A percentile compares a stretch with the other conserved stretches of the same genome.
phyloP scores from a whole-genome alignment of 495 filamentous ascomycete species.

The Penicillium paxilli region DNA sequence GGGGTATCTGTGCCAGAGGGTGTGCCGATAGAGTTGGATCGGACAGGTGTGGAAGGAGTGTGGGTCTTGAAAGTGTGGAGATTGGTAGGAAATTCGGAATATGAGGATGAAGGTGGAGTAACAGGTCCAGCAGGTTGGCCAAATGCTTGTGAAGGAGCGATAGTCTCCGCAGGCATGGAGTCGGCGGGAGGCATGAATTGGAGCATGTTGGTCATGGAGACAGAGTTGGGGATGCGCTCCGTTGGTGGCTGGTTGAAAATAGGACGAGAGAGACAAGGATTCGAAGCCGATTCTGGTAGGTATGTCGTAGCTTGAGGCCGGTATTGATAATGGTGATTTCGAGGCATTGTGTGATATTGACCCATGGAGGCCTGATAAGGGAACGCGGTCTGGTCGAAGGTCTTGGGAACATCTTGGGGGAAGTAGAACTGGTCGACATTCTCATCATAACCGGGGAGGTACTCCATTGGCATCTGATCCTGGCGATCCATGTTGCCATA shows the following conservation, averaged over 20 bases:
- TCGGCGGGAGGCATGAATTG: conserved; percentile 42
- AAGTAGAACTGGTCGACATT: conserved; percentile 47
- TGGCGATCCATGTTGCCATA: conserved; percentile 38
- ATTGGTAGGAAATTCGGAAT: conserved; percentile 41
- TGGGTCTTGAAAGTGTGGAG: conserved; percentile 40
- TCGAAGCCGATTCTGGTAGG: conserved; percentile 43
- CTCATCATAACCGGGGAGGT: conserved; percentile 45
- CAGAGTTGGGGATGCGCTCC: conserved; percentile 40
- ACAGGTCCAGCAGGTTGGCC: conserved; percentile 25
- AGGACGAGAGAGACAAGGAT: conserved; percentile 44
- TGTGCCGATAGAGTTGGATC: conserved; percentile 42
- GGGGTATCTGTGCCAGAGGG: conserved; percentile 41
- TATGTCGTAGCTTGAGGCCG: conserved; percentile 36
- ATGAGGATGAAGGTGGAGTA: conserved; percentile 42
- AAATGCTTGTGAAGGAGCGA: conserved; percentile 38
- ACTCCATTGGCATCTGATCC: conserved; percentile 43
- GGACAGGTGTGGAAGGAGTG: conserved; percentile 42
- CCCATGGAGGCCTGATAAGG: conserved; percentile 40
- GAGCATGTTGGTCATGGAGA: conserved; percentile 46
- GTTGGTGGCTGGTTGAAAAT: conserved; percentile 39
- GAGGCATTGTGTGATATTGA: conserved; percentile 39
- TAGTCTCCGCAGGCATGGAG: conserved; percentile 41
- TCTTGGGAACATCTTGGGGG: conserved; percentile 40
- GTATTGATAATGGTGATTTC: conserved; percentile 39
- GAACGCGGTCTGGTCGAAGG: conserved; percentile 34